Percentiles rank a stretch among this genome's conserved stretches.
Evolutionary conservation across 306 rosid genomes (phyloP).

Genomic region (Clitoria ternatea): DNA sequence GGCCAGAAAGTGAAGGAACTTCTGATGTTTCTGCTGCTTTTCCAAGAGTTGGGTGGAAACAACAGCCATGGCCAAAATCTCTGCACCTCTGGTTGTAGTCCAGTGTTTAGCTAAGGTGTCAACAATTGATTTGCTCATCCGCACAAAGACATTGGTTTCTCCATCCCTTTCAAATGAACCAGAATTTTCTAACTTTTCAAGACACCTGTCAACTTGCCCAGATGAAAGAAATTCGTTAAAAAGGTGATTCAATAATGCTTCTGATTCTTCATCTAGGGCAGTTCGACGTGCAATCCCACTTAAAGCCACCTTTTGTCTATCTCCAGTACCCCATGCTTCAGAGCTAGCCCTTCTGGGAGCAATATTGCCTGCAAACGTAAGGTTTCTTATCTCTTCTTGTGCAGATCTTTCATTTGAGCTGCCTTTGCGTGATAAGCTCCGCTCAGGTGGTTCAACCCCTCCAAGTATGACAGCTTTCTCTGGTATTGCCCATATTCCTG

Average conservation of each 20-base stretch:
- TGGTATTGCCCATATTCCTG: conserved; percentile 98
- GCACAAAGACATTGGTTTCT: conserved; percentile 80
- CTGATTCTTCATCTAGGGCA: conserved; percentile 90
- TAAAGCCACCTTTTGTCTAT: conserved; percentile 53
- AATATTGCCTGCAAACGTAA: conserved; percentile 54
- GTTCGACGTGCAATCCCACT: conserved; percentile 62
- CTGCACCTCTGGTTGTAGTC: conserved; percentile 98
- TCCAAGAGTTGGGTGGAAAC: conserved; percentile 85
- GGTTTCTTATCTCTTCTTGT: conserved; percentile 75
- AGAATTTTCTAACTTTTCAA: conserved; percentile 70
- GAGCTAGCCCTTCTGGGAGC: conserved; percentile 73
- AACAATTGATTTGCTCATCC: conserved; percentile 86
- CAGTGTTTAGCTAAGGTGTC: conserved; percentile 98
- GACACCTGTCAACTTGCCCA: conserved; percentile 69
- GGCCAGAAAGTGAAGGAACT: conserved; percentile 92
- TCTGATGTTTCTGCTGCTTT: conserved; percentile 82
- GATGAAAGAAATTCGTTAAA: conserved; percentile 76
- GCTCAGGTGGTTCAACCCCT: conserved; percentile 96
- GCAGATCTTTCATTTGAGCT: conserved; percentile 91
- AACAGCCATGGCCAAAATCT: conserved; percentile 90
- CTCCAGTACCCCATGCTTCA: conserved; percentile 81
- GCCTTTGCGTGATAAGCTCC: conserved; percentile 94
- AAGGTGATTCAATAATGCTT: conserved; percentile 72
- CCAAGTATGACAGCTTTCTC: conserved; percentile 94
- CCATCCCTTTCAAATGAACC: conserved; percentile 93